Percentiles rank a stretch among this genome's conserved stretches.
These are phyloP conservation scores for Alloascoidea africana DNA, from an alignment of 805 yeast species.

Conservation along the genomic window DNA sequence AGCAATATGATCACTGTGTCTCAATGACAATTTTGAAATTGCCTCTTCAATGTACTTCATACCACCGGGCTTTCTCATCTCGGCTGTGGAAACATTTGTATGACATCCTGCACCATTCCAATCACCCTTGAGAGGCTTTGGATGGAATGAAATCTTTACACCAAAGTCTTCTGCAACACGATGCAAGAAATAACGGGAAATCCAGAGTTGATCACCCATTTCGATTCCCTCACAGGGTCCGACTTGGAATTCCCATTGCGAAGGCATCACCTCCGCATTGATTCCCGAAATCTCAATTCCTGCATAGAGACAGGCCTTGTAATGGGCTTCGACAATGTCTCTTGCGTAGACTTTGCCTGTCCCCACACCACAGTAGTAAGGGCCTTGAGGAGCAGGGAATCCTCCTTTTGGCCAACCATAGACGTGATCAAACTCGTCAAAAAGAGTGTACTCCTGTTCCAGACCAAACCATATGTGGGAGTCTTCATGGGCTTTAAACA, in stretches of 20 bases:
- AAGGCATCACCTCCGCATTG: slow-evolving; percentile 99
- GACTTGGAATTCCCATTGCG: slow-evolving; percentile 99
- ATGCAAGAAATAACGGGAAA: slow-evolving; percentile 82
- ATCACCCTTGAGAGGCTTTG: slow-evolving; percentile 97
- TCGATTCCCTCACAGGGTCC: slow-evolving; percentile 93
- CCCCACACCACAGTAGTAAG: slow-evolving; percentile 99
- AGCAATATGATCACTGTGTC: slow-evolving; percentile 93
- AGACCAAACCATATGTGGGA: slow-evolving; percentile 94
- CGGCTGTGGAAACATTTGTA: slow-evolving; percentile 89
- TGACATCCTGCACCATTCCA: slow-evolving; percentile 99
- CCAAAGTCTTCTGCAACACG: slow-evolving; percentile 98
- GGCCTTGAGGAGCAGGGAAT: slow-evolving; percentile 99
- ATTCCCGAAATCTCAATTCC: slow-evolving; percentile 90
- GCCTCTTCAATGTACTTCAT: slow-evolving; percentile 90
- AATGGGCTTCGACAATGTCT: slow-evolving; percentile 97
- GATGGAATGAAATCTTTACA: slow-evolving; percentile 97
- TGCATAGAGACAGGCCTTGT: slow-evolving; percentile 92
- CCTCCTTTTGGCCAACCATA: slow-evolving; percentile 99
- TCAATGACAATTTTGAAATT: slow-evolving; percentile 81
- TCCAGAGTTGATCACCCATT: slow-evolving; percentile 97
- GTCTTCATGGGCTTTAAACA: slow-evolving; percentile 80
- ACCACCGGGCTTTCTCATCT: slow-evolving; percentile 92
- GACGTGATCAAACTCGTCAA: slow-evolving; percentile 77
- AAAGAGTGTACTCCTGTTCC: slow-evolving; percentile 96
- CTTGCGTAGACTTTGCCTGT: slow-evolving; percentile 96